These are phyloP conservation scores for Platanthera zijinensis DNA, from an alignment of 106 monocot species.

Conservation along the genomic window DNA sequence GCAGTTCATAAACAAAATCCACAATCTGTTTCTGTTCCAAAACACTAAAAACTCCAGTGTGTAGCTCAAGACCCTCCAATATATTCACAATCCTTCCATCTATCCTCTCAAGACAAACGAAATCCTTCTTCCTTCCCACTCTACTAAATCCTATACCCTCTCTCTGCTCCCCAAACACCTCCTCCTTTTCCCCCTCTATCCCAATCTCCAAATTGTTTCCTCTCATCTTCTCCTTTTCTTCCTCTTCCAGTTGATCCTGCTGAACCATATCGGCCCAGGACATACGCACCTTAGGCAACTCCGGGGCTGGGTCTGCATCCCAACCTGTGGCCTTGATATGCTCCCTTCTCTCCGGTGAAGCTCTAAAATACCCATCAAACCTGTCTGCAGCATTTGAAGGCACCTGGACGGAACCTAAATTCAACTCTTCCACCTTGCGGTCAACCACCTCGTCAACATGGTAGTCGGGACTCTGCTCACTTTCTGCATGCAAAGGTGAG, in stretches of 20 bases:
- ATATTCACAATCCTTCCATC: conserved; percentile 59
- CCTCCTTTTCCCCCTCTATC: neutral
- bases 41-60: conserved; percentile 75
- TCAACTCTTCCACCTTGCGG: conserved; percentile 18
- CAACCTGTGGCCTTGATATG: conserved; percentile 4
- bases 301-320: conserved; percentile 5
- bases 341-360: neutral
- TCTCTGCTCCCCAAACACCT: conserved; percentile 52
- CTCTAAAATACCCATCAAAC: neutral
- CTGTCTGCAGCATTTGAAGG: neutral
- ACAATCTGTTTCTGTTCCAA: conserved; percentile 89
- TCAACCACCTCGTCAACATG: conserved; percentile 23
- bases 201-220: neutral
- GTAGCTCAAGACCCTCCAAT: conserved; percentile 71
- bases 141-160: conserved; percentile 53
- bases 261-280: neutral
- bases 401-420: neutral
- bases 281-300: conserved; percentile 8
- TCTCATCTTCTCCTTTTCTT: conserved; percentile 6
- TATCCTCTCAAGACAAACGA: conserved; percentile 68
- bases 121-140: conserved; percentile 74
- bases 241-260: neutral
- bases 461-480: no score
- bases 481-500: no score
- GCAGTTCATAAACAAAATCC: conserved; percentile 59